These are phyloP conservation scores for Penicillium sp. DNA, from an alignment of 2,329 filamentous ascomycete genomes.

Conservation along the genomic window DNA sequence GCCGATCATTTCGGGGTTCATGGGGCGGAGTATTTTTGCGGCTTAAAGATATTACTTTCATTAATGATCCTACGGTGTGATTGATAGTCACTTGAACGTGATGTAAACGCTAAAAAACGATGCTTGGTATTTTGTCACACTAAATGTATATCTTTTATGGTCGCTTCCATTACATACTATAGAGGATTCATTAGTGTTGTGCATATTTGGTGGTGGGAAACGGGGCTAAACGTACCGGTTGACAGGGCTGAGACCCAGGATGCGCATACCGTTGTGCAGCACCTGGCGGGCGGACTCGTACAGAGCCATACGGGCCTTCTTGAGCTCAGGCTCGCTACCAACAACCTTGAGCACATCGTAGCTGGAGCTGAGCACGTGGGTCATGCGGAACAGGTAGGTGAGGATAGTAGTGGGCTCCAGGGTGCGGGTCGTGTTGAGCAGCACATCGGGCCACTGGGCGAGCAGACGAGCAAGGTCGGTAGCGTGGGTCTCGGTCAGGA, in stretches of 20 bases:
- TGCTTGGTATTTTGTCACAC: too few relatives aligned
- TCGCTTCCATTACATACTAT: too few relatives aligned
- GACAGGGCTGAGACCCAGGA: constrained; percentile 58
- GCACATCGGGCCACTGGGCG: constrained; percentile 57
- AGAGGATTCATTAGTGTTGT: too few relatives aligned
- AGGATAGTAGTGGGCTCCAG: constrained; percentile 60
- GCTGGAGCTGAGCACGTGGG: constrained; percentile 52
- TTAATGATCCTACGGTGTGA: too few relatives aligned
- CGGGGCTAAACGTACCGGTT: too few relatives aligned
- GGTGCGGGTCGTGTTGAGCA: constrained; percentile 55
- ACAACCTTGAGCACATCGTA: constrained; percentile 57
- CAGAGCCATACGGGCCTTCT: constrained; percentile 53
- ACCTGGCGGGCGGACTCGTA: constrained; percentile 57
- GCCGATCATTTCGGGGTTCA: too few relatives aligned
- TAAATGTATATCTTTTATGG: too few relatives aligned
- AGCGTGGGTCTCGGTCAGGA: constrained; percentile 55
- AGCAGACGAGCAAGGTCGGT: constrained; percentile 54
- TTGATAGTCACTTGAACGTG: too few relatives aligned
- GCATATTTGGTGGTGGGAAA: too few relatives aligned
- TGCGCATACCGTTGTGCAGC: constrained; percentile 56
- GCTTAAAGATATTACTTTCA: too few relatives aligned
- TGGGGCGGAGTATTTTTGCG: too few relatives aligned
- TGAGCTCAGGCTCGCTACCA: constrained; percentile 50
- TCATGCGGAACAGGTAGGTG: constrained; percentile 59
- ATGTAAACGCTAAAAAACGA: too few relatives aligned